Conservation (phyloP, 2,329 filamentous ascomycete species). For the Neobulgaria alba region DNA sequence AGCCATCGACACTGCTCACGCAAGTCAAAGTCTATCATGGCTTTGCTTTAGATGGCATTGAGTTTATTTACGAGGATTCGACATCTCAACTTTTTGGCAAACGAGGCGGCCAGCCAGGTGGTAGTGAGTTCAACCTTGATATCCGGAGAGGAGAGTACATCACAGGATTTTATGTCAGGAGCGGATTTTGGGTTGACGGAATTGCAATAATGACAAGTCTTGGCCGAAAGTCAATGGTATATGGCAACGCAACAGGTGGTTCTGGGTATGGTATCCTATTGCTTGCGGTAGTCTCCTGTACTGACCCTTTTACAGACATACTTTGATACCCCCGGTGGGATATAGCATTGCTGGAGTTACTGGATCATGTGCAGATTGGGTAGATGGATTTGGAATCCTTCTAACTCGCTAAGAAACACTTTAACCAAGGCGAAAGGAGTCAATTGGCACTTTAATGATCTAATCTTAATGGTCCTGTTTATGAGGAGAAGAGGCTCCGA, state of each 20-base stretch:
- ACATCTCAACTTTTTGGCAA: conserved; percentile 83
- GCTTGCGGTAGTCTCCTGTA: neutral
- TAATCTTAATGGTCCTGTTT: too few relatives aligned
- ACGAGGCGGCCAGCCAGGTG: conserved; percentile 58
- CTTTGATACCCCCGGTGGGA: conserved; percentile 78
- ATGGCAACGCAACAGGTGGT: conserved; percentile 72
- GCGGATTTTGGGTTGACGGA: conserved; percentile 77
- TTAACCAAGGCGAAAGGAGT: too few relatives aligned
- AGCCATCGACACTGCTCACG: conserved; percentile 64
- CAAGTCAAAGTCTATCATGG: conserved; percentile 72
- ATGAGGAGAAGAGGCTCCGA: too few relatives aligned
- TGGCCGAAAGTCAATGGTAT: conserved; percentile 78
- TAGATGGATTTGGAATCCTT: conserved; percentile 80
- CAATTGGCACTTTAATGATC: too few relatives aligned
- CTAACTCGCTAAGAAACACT: conserved; percentile 56
- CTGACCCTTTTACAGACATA: conserved; percentile 51
- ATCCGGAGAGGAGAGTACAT: conserved; percentile 78
- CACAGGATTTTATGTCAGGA: conserved; percentile 75
- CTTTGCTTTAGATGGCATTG: conserved; percentile 70
- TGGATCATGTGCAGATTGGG: conserved; percentile 70
- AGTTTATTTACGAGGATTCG: conserved; percentile 87
- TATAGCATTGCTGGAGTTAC: conserved; percentile 84
- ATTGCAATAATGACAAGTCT: conserved; percentile 84
- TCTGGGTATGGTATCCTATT: conserved; percentile 58
- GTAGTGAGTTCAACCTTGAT: conserved; percentile 76